Conservation (phyloP, 441 rosid species). For the Arabidopsis lyrata region DNA sequence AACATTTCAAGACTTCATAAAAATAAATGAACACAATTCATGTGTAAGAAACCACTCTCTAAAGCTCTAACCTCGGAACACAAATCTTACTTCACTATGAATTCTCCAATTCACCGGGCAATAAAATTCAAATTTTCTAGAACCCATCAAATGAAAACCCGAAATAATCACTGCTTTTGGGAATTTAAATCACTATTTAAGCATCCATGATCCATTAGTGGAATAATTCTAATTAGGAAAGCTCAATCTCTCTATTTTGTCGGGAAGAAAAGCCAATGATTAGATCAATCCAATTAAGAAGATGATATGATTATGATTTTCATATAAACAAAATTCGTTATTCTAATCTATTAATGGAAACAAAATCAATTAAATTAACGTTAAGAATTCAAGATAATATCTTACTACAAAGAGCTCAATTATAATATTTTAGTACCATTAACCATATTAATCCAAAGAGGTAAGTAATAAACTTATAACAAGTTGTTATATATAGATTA, state of each 20-base stretch:
- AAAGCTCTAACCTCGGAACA: conserved; percentile 8
- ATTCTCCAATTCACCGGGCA: conserved; percentile 20
- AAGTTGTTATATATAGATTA: too few species aligned
- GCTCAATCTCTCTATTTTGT: background rate
- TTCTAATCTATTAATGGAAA: conserved; percentile 22
- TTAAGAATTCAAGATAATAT: background rate
- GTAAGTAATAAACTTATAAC: too few species aligned
- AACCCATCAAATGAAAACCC: conserved; percentile 13
- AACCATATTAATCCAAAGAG: background rate
- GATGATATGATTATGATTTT: background rate
- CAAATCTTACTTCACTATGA: conserved; percentile 26
- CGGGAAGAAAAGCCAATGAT: conserved; percentile 4
- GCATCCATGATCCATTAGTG: conserved; percentile 5
- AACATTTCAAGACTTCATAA: conserved; percentile 14
- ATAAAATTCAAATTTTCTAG: background rate
- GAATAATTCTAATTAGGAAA: background rate
- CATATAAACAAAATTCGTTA: background rate
- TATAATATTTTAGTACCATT: conserved; percentile 2
- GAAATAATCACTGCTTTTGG: background rate
- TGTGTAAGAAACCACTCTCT: conserved; percentile 8
- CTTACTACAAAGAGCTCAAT: conserved; percentile 21
- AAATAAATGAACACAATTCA: background rate
- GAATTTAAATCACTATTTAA: conserved; percentile 12
- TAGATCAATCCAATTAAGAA: background rate
- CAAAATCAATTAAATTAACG: conserved; percentile 1